Conservation (phyloP, 176 grass and related monocot species). For the Ensete ventricosum region DNA sequence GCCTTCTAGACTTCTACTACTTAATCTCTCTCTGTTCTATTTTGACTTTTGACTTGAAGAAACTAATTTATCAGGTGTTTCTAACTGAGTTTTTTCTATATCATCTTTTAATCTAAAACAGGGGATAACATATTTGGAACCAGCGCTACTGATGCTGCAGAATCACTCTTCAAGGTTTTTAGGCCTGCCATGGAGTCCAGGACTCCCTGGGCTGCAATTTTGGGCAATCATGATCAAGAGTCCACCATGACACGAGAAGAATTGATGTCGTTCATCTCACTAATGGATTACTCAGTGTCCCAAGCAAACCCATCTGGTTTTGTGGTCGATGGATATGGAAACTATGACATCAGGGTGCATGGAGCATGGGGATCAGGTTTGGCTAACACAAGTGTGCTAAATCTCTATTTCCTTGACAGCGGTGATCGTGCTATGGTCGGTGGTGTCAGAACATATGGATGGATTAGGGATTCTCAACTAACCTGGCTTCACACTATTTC, state of each 20-base stretch:
- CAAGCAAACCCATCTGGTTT: conserved; percentile 75
- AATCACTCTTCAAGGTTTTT: conserved; percentile 76
- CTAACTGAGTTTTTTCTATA: background rate
- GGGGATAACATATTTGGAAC: conserved; percentile 94
- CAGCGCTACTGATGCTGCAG: conserved; percentile 81
- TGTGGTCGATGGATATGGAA: conserved; percentile 70
- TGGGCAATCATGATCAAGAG: conserved; percentile 93
- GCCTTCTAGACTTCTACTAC: no score
- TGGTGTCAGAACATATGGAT: conserved; percentile 72
- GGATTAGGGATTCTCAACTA: conserved; percentile 83
- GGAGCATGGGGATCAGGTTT: conserved; percentile 49
- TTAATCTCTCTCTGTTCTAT: background rate
- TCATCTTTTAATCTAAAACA: conserved; percentile 32
- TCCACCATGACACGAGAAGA: conserved; percentile 83
- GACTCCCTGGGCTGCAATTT: conserved; percentile 77
- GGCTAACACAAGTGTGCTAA: conserved; percentile 70
- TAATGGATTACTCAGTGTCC: conserved; percentile 90
- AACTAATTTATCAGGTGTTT: conserved; percentile 13
- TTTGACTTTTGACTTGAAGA: background rate
- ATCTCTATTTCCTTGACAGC: conserved; percentile 87
- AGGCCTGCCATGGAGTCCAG: conserved; percentile 52
- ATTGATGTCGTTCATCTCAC: conserved; percentile 73
- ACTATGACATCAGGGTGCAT: conserved; percentile 64
- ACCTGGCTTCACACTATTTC: conserved; percentile 59
- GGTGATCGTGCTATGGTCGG: conserved; percentile 59